Evolutionary conservation across 768 basidiomycete species (phyloP).

Genomic region (Tricholoma sp.): DNA sequence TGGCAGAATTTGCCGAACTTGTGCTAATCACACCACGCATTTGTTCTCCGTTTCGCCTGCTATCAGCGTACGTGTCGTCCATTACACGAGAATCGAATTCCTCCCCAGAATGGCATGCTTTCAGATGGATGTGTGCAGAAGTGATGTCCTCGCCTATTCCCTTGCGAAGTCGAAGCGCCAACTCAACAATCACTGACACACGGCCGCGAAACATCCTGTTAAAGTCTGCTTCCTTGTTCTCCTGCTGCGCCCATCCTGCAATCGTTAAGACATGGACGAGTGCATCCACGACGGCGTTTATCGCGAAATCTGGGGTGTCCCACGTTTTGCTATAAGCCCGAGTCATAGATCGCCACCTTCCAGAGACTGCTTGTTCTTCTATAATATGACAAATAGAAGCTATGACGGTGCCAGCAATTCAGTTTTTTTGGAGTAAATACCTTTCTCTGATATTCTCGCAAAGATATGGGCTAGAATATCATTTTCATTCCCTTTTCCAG

Average conservation of each 20-base stretch:
- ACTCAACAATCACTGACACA: slow-evolving; percentile 1
- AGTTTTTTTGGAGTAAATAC: slow-evolving; percentile 1
- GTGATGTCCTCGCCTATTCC: slow-evolving; percentile 9
- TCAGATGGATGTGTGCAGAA: slow-evolving; percentile 1
- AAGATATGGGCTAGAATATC: slow-evolving; percentile 9
- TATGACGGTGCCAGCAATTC: neutral
- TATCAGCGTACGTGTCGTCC: slow-evolving; percentile 9
- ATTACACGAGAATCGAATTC: slow-evolving; percentile 2
- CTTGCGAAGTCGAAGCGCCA: slow-evolving; percentile 3
- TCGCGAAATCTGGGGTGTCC: slow-evolving; percentile 4
- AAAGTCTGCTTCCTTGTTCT: neutral
- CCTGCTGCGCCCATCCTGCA: slow-evolving; percentile 13
- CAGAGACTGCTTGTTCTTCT: slow-evolving; percentile 12
- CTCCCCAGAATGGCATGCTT: neutral
- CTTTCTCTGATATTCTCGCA: slow-evolving; percentile 9
- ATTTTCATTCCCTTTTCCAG: slow-evolving; percentile 6
- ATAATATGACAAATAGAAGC: neutral
- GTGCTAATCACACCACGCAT: neutral
- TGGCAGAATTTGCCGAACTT: neutral
- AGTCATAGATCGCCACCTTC: slow-evolving; percentile 12
- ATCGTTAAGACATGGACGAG: slow-evolving; percentile 8
- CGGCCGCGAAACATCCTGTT: neutral
- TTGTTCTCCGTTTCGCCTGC: neutral
- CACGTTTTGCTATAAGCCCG: slow-evolving; percentile 9
- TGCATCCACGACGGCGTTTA: slow-evolving; percentile 3